These are phyloP conservation scores for Polytolypa hystricis DNA, from an alignment of 2,329 filamentous ascomycete genomes.

Conservation along the genomic window DNA sequence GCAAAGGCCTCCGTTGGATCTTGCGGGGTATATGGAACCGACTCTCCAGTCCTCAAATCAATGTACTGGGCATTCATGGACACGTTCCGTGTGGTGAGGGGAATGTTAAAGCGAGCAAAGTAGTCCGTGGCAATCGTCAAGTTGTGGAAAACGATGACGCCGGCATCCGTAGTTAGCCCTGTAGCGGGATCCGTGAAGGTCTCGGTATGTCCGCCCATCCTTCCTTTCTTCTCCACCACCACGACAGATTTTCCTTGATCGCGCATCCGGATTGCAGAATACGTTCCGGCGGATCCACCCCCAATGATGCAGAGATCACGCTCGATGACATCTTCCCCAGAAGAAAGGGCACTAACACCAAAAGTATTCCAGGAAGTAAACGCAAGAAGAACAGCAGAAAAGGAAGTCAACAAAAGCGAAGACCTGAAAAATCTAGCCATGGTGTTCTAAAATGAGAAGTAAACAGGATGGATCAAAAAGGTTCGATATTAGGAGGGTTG, in stretches of 20 bases:
- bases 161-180: conserved; percentile 16
- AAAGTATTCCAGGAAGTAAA: no score
- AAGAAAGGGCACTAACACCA: no score
- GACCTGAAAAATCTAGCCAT: no score
- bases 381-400: no score
- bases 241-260: conserved; percentile 17
- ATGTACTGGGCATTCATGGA: background rate
- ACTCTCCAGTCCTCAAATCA: conserved; percentile 16
- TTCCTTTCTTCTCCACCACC: conserved; percentile 17
- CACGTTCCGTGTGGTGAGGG: conserved; percentile 5
- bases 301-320: conserved; percentile 21
- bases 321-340: conserved; percentile 8
- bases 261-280: conserved; percentile 19
- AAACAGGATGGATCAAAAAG: no score
- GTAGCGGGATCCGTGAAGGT: conserved; percentile 17
- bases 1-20: conserved; percentile 9
- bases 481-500: no score
- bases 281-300: conserved; percentile 20
- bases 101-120: conserved; percentile 17
- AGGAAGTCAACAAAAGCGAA: no score
- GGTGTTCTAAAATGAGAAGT: no score
- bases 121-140: conserved; percentile 13
- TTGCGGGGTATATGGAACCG: background rate
- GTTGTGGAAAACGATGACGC: conserved; percentile 18
- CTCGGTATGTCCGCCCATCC: conserved; percentile 19